Conservation (phyloP, 345 rosid species). For the Euphorbia pulcherrima region DNA sequence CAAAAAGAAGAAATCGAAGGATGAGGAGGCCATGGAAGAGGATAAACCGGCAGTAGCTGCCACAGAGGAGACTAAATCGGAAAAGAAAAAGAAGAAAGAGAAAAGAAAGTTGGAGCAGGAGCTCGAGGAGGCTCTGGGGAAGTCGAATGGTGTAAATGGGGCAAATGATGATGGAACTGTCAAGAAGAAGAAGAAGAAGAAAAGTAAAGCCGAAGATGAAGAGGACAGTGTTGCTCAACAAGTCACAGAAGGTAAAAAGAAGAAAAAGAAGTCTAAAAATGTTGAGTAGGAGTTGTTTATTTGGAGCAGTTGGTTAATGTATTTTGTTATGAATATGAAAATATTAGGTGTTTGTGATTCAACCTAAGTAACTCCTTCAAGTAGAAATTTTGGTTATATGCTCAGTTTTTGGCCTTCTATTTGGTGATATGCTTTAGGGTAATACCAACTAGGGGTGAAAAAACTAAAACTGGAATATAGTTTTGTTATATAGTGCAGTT, state of each 20-base stretch:
- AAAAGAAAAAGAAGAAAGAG: conserved; percentile 47
- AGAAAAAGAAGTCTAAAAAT: conserved; percentile 19
- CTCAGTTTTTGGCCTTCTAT: too few relatives aligned
- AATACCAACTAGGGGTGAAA: too few relatives aligned
- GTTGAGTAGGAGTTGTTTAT: conserved; percentile 27
- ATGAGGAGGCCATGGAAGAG: too few relatives aligned
- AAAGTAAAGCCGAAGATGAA: conserved; percentile 25
- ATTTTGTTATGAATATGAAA: neutral
- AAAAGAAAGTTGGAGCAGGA: conserved; percentile 40
- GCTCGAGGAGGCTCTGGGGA: conserved; percentile 16
- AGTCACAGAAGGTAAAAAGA: conserved; percentile 19
- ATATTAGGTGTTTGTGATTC: neutral
- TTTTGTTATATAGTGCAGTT: too few relatives aligned
- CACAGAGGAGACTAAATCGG: conserved; percentile 43
- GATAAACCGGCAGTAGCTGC: conserved; percentile 30
- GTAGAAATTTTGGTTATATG: too few relatives aligned
- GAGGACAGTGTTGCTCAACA: conserved; percentile 6
- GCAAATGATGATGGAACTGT: conserved; percentile 8
- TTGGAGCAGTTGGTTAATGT: conserved; percentile 13
- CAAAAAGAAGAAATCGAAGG: conserved; percentile 61
- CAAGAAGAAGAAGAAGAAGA: conserved; percentile 41
- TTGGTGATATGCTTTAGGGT: too few relatives aligned
- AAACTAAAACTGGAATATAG: too few relatives aligned
- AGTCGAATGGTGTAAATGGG: conserved; percentile 8
- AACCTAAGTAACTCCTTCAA: too few relatives aligned